Evolutionary conservation across 1,284 basidiomycete genomes (phyloP).

Genomic region (Boletellus deceptivus): DNA sequence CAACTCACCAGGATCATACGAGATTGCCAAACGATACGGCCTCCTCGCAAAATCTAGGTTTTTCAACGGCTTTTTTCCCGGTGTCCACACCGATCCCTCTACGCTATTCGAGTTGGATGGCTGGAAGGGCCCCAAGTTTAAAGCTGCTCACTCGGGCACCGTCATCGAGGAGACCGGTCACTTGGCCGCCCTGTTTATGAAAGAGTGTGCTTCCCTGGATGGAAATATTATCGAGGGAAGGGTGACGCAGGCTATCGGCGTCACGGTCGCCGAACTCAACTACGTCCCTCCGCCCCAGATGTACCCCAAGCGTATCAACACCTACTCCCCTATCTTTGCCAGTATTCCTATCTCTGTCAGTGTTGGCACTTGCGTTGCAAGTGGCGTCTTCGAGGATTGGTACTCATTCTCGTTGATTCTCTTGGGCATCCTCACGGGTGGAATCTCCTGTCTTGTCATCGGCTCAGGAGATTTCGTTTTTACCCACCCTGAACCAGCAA

Average conservation of each 20-base stretch:
- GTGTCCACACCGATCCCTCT: conserved; percentile 28
- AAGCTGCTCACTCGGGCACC: conserved; percentile 28
- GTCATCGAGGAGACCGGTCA: conserved; percentile 29
- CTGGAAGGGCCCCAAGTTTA: conserved; percentile 28
- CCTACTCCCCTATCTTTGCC: conserved; percentile 26
- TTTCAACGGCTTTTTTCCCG: conserved; percentile 32
- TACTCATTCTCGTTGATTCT: conserved; percentile 31
- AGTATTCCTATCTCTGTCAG: conserved; percentile 29
- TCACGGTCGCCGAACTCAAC: conserved; percentile 26
- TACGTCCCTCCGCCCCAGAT: conserved; percentile 14
- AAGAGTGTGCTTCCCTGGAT: conserved; percentile 6
- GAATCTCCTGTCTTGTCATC: conserved; percentile 30
- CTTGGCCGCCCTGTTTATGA: conserved; percentile 24
- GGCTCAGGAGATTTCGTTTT: conserved; percentile 30
- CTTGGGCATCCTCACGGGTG: conserved; percentile 30
- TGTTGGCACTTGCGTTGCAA: conserved; percentile 21
- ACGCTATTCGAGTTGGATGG: conserved; percentile 30
- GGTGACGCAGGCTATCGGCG: conserved; percentile 21
- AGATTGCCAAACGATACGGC: conserved; percentile 31
- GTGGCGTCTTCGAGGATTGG: conserved; percentile 29
- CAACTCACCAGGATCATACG: conserved; percentile 36
- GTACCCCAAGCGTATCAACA: conserved; percentile 20
- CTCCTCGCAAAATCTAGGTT: conserved; percentile 28
- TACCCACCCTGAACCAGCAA: conserved; percentile 25
- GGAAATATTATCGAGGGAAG: conserved; percentile 23